Conservation (phyloP, 768 basidiomycete genomes). For the Mycena alexandri region DNA sequence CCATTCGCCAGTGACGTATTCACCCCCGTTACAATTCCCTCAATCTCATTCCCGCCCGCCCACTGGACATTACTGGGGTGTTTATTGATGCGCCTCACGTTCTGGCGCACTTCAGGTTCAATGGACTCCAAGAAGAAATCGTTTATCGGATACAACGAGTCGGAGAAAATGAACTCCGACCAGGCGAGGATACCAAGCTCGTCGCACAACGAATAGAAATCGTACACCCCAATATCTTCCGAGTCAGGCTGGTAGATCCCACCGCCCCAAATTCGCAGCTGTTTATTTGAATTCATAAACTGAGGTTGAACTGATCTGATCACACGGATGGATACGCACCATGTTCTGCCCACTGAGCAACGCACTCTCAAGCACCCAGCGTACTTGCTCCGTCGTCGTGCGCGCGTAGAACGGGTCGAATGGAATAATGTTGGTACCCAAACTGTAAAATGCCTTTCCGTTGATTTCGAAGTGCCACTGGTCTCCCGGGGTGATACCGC, state of each 20-base stretch:
- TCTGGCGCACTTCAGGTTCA: constrained; percentile 69
- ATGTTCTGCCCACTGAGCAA: constrained; percentile 70
- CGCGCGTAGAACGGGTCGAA: constrained; percentile 72
- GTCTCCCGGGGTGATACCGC: constrained; percentile 70
- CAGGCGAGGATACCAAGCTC: constrained; percentile 72
- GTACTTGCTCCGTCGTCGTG: constrained; percentile 60
- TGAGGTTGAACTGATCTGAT: no score
- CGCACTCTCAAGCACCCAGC: constrained; percentile 70
- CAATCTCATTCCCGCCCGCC: constrained; percentile 74
- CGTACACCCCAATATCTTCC: constrained; percentile 61
- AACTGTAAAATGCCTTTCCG: constrained; percentile 66
- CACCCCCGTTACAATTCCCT: constrained; percentile 60
- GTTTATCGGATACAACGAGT: constrained; percentile 68
- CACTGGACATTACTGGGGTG: constrained; percentile 72
- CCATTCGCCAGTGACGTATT: constrained; percentile 55
- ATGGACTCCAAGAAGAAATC: constrained; percentile 63
- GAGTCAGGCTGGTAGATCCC: constrained; percentile 64
- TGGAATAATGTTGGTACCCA: constrained; percentile 71
- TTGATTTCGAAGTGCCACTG: constrained; percentile 74
- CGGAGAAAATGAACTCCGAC: constrained; percentile 74
- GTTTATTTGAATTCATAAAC: background rate
- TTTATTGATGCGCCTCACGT: constrained; percentile 65
- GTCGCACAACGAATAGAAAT: constrained; percentile 70
- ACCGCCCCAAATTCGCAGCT: constrained; percentile 74
- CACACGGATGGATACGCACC: constrained; percentile 45